Percentiles rank a stretch among this genome's conserved stretches.
These are phyloP conservation scores for Trichoderma asperelloides DNA, from an alignment of 495 filamentous ascomycete genomes.

Conservation along the genomic window DNA sequence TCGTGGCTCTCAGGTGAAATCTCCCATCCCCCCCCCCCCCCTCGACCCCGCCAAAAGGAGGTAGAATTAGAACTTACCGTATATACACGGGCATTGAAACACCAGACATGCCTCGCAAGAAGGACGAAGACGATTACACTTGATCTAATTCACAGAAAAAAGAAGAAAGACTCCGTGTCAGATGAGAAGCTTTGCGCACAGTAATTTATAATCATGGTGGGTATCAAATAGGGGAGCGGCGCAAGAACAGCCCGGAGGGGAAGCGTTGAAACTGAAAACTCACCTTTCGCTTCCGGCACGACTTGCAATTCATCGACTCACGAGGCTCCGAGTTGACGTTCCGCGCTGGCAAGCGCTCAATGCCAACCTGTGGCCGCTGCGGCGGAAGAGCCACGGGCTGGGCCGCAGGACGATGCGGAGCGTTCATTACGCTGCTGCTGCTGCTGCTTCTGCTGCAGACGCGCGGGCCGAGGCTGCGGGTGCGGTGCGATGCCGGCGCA, in stretches of 20 bases:
- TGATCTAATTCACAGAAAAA: slow-evolving; percentile 48
- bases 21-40: neutral
- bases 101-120: slow-evolving; percentile 83
- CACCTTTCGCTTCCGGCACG: slow-evolving; percentile 82
- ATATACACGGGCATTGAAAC: slow-evolving; percentile 81
- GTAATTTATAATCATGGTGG: neutral
- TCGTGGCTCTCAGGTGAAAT: neutral
- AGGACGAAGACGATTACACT: slow-evolving; percentile 76
- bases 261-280: neutral
- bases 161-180: neutral
- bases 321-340: slow-evolving; percentile 66
- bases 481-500: neutral
- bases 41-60: neutral
- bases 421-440: neutral
- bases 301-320: slow-evolving; percentile 92
- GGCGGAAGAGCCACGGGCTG: slow-evolving; percentile 45
- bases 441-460: neutral
- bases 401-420: slow-evolving; percentile 10
- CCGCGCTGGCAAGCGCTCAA: slow-evolving; percentile 69
- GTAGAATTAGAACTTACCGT: slow-evolving; percentile 47
- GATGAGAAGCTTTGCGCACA: neutral
- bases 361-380: slow-evolving; percentile 66
- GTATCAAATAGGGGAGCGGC: neutral
- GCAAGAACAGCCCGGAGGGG: neutral
- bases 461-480: neutral